A percentile compares a stretch with the other conserved stretches of the same genome.
These are phyloP conservation scores for Ogataea dorogensis DNA, from an alignment of 805 yeast species.

Conservation along the genomic window DNA sequence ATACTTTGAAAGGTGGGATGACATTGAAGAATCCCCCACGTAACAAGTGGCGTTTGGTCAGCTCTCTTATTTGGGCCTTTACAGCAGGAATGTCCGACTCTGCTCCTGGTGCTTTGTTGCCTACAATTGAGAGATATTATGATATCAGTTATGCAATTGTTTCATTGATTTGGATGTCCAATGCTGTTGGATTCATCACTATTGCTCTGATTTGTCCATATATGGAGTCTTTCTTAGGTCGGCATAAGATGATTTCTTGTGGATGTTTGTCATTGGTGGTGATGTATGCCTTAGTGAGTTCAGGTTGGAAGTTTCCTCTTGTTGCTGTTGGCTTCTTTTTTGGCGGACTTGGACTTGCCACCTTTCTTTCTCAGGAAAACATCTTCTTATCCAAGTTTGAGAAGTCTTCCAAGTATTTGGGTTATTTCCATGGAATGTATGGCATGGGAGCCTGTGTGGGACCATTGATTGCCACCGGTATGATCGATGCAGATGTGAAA, in stretches of 20 bases:
- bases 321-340: constrained; percentile 50
- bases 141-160: constrained; percentile 50
- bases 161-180: constrained; percentile 56
- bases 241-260: constrained; percentile 37
- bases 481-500: constrained; percentile 46
- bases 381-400: constrained; percentile 49
- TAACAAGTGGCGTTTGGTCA: constrained; percentile 42
- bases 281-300: constrained; percentile 45
- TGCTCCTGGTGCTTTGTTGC: constrained; percentile 60
- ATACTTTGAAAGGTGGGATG: constrained; percentile 31
- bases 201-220: constrained; percentile 50
- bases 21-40: constrained; percentile 42
- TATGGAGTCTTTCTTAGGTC: constrained; percentile 42
- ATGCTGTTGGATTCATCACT: constrained; percentile 53
- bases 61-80: constrained; percentile 42
- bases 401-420: constrained; percentile 57
- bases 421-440: constrained; percentile 64
- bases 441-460: constrained; percentile 72
- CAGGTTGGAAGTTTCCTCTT: constrained; percentile 49
- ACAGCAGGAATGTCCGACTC: constrained; percentile 51
- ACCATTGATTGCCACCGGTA: constrained; percentile 60
- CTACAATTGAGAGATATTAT: constrained; percentile 50
- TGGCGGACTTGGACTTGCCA: constrained; percentile 59
- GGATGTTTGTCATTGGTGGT: constrained; percentile 39
- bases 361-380: constrained; percentile 49